phyloP scores from a whole-genome alignment of 2,329 filamentous ascomycete genomes.

The Colletotrichum caudatum region DNA sequence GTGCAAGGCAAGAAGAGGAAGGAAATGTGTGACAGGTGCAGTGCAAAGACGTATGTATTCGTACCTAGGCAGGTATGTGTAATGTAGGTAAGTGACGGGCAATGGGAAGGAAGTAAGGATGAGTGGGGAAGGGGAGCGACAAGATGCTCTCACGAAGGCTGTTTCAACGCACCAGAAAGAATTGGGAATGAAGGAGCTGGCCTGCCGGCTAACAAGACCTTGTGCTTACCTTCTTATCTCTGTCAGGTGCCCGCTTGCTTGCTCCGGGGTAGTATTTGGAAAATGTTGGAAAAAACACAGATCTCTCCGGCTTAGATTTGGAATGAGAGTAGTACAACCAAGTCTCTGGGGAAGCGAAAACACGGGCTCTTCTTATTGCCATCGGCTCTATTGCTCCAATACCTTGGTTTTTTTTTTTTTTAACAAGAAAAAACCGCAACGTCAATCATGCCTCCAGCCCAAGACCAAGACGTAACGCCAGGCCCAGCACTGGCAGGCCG shows the following conservation, averaged over 20 bases:
- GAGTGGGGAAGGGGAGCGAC: neutral
- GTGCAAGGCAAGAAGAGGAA: conserved; percentile 7
- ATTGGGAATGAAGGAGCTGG: conserved; percentile 27
- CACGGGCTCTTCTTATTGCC: neutral
- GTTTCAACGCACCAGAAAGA: conserved; percentile 28
- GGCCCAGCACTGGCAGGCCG: conserved; percentile 43
- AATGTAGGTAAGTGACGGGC: neutral
- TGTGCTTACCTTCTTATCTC: neutral
- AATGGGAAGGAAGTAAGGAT: neutral
- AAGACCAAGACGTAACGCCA: conserved; percentile 33
- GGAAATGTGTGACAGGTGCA: conserved; percentile 11
- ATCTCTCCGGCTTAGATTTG: neutral
- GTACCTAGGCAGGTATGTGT: too few species aligned
- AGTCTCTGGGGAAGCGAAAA: neutral
- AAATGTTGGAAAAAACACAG: neutral
- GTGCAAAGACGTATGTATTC: neutral
- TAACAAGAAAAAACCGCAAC: conserved; percentile 3
- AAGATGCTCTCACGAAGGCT: conserved; percentile 36
- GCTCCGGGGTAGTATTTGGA: conserved; percentile 2
- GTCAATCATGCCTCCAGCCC: conserved; percentile 26
- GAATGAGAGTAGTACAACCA: neutral
- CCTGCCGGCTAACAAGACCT: neutral
- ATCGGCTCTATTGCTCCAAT: neutral
- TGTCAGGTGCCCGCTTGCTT: conserved; percentile 7
- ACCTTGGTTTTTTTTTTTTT: neutral